These are phyloP conservation scores for Globisporangium radiosum DNA, from an alignment of 352 stramenopile genomes.

Conservation along the genomic window DNA sequence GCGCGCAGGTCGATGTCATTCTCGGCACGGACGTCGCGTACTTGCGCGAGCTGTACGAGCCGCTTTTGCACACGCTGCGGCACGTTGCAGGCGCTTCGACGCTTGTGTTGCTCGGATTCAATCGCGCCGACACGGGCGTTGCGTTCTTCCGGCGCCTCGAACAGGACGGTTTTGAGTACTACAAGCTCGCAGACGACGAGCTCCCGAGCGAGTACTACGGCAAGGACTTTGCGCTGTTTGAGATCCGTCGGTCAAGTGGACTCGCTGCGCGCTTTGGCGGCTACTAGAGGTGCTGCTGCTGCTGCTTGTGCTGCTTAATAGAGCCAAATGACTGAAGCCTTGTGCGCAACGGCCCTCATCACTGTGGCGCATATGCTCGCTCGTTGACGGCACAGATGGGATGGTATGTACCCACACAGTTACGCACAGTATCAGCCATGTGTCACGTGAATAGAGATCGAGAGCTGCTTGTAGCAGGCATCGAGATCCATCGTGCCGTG, in stretches of 20 bases:
- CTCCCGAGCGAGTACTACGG: conserved; percentile 48
- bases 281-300: too few species aligned
- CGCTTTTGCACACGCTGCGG: conserved; percentile 56
- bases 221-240: conserved; percentile 78
- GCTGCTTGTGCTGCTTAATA: too few species aligned
- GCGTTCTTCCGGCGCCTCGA: conserved; percentile 69
- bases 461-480: too few species aligned
- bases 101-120: conserved; percentile 67
- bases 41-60: conserved; percentile 63
- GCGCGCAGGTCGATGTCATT: conserved; percentile 52
- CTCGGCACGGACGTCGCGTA: conserved; percentile 81
- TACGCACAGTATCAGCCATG: too few species aligned
- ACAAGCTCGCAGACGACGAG: conserved; percentile 67
- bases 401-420: too few species aligned
- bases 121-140: conserved; percentile 56
- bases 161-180: conserved; percentile 69
- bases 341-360: too few species aligned
- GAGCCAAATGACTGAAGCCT: too few species aligned
- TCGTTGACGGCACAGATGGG: too few species aligned
- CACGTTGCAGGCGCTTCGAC: conserved; percentile 31
- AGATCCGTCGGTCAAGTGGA: conserved; percentile 28
- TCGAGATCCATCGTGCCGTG: too few species aligned
- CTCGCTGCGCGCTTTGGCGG: too few species aligned
- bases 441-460: too few species aligned
- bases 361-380: too few species aligned